Percentiles rank a stretch among this genome's conserved stretches.
Conservation (phyloP, 1,284 basidiomycete genomes). For the Pascua sp. region DNA sequence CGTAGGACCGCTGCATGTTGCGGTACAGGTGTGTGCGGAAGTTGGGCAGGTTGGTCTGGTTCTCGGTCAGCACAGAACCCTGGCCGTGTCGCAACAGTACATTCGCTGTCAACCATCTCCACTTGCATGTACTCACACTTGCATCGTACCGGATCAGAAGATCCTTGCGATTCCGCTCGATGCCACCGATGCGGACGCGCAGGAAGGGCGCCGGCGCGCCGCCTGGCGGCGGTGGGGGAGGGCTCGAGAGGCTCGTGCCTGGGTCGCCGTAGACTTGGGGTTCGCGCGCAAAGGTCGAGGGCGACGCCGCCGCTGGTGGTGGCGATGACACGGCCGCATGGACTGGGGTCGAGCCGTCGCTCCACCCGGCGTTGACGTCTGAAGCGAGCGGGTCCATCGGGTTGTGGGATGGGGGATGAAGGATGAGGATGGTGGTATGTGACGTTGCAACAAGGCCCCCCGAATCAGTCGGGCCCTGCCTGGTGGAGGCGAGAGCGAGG, state of each 20-base stretch:
- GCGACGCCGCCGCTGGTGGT: constrained; percentile 1
- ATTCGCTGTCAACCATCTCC: not conserved
- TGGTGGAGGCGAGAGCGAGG: too few species aligned
- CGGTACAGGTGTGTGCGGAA: constrained; percentile 83
- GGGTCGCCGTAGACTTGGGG: constrained; percentile 45
- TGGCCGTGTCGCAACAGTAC: not conserved
- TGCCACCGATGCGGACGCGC: constrained; percentile 75
- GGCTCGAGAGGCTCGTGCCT: constrained; percentile 27
- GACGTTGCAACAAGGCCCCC: not conserved
- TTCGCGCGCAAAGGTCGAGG: constrained; percentile 24
- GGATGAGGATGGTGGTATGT: constrained; percentile 4
- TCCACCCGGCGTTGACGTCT: constrained; percentile 22
- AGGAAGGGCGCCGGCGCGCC: constrained; percentile 59
- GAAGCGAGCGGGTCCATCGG: constrained; percentile 21
- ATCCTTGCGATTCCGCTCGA: constrained; percentile 90
- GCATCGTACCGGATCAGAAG: constrained; percentile 87
- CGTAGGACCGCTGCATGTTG: constrained; percentile 84
- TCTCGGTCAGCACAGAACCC: not conserved
- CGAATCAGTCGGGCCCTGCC: too few species aligned
- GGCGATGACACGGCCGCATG: not conserved
- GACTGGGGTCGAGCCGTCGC: not conserved
- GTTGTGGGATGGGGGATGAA: constrained; percentile 1
- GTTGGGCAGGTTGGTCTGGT: constrained; percentile 83
- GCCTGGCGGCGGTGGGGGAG: constrained; percentile 7
- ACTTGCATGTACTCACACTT: constrained; percentile 59